Evolutionary conservation across 2,329 filamentous ascomycete species (phyloP).

Genomic region (Cytospora chrysosperma): DNA sequence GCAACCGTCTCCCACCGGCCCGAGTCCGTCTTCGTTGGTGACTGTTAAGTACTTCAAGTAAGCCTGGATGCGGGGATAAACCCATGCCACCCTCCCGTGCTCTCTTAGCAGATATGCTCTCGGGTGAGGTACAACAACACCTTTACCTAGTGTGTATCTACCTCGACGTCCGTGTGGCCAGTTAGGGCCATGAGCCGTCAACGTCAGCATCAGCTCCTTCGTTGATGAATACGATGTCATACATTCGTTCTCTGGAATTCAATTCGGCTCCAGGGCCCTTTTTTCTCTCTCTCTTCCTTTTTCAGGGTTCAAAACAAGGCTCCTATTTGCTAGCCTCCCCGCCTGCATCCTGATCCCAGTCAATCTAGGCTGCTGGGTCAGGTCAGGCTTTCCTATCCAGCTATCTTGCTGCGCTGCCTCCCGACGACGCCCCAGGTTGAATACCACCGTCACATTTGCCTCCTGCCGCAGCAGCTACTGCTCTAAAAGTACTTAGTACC

Average conservation of each 20-base stretch:
- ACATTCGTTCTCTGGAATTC: no score
- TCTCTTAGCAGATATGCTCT: neutral
- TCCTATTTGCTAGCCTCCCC: no score
- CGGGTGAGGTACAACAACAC: neutral
- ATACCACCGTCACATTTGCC: constrained; percentile 7
- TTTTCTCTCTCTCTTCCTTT: no score
- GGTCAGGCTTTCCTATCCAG: neutral
- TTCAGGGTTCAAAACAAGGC: no score
- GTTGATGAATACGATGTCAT: neutral
- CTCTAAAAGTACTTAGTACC: neutral
- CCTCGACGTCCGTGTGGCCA: neutral
- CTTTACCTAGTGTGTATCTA: neutral
- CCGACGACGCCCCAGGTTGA: neutral
- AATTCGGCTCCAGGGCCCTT: no score
- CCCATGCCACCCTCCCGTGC: neutral
- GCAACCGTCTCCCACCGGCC: neutral
- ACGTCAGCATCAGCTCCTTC: neutral
- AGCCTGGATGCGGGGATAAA: neutral
- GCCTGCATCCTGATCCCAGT: neutral
- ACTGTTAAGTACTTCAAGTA: neutral
- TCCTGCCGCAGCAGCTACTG: constrained; percentile 5
- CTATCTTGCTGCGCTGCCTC: neutral
- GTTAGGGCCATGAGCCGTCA: neutral
- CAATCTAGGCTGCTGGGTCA: neutral
- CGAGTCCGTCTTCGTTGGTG: neutral